Base-by-base conservation (phyloP, 345 rosid genomes). In the Reutealis trisperma region DNA sequence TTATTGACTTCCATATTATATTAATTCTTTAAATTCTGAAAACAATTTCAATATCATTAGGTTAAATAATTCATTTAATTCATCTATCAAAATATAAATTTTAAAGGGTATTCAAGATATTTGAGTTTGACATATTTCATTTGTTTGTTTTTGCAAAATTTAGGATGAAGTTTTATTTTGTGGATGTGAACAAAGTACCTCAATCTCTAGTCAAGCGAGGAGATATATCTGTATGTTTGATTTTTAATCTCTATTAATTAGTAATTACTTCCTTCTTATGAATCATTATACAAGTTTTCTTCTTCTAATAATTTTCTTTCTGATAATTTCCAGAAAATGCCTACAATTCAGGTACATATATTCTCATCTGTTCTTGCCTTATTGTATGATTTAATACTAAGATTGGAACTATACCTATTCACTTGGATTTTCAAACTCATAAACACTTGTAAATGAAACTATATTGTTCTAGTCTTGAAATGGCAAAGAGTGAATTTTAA, bases 141-240 rank as follows among this genome's bases (percentile, higher is more conserved):
- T 59, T 25, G 1, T 32, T 57, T 3, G 37, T 8, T 44, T 34
- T 27, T 74, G 49, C 22, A 24, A 25, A 16, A 25, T 63, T 24
- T 45, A 93, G 97, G 88, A 67, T 84, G 69, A 91, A 88, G 81
- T 86, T 93, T 79, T 95, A 91, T 75, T 88, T 79, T 42, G 98
- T 91, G 89, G 99, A 95, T 77, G 98, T 95, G 69, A 95, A 95
- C 86, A 90, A 90, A 74, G 94, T 92, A 12, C 88, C 96, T 57
- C 91, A 90, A 74, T 55, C 85, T 42, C 80, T 95, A 65, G 99
- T 95, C 74, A 93, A 95, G 85, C 90, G 94, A 2, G 99, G 97
- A 72, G 89, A 90, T 84, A 89, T 94, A 78, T 86, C 93, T 22
- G 98, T 94, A 87, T 37, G 76, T 76, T 52, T 24, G 21, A 68